A percentile compares a stretch with the other conserved stretches of the same genome.
Conservation (phyloP, 306 rosid species). For the barrel medic (Medicago truncatula) region DNA sequence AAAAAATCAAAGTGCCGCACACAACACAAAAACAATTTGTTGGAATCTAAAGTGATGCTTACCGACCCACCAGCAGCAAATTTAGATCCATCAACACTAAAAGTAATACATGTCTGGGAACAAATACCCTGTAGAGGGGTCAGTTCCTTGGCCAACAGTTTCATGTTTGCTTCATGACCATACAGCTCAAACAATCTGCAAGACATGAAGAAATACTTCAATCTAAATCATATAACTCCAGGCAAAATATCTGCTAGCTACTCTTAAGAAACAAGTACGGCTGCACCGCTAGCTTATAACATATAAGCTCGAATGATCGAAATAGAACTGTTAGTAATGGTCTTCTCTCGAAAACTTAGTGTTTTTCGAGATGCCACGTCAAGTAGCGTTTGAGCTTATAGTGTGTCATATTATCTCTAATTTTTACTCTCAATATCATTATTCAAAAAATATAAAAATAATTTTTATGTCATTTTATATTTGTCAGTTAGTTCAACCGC, state of each 20-base stretch:
- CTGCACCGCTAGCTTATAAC: no score
- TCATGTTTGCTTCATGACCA: conserved; percentile 59
- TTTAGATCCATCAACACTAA: conserved; percentile 94
- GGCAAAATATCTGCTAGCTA: conserved; percentile 18
- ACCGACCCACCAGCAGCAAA: conserved; percentile 90
- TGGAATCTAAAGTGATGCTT: conserved; percentile 43
- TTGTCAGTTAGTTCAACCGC: no score
- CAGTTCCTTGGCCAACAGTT: conserved; percentile 70
- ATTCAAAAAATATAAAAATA: no score
- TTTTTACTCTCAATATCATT: no score
- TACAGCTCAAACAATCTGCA: conserved; percentile 76
- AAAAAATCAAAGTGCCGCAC: neutral
- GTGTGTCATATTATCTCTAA: no score
- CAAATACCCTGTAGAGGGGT: conserved; percentile 62
- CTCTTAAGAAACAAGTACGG: conserved; percentile 4
- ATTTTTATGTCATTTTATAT: no score
- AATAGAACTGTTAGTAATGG: no score
- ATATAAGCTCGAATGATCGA: no score
- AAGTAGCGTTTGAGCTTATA: no score
- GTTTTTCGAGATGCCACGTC: no score
- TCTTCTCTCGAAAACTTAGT: no score
- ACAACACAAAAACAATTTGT: conserved; percentile 15
- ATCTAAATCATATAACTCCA: conserved; percentile 18
- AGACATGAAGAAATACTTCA: conserved; percentile 30
- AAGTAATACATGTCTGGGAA: conserved; percentile 74